Evolutionary conservation across 257 asterid species (phyloP).

Genomic region (Asclepias syriaca): DNA sequence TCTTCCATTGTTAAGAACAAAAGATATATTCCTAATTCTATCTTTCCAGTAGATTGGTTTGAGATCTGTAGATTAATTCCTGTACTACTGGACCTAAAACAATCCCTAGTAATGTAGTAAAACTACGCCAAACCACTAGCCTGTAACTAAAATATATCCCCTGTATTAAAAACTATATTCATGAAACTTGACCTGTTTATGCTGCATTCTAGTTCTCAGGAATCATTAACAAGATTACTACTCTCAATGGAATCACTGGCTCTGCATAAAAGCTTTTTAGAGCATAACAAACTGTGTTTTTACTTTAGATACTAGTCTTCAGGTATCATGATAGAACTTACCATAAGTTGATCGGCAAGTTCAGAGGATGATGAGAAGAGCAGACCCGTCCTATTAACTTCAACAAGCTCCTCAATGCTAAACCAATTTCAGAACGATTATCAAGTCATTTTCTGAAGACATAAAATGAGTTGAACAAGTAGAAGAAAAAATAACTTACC

Average conservation of each 20-base stretch:
- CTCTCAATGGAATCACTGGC: not conserved
- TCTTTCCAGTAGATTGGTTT: not conserved
- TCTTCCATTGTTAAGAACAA: not conserved
- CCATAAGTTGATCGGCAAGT: slow-evolving; percentile 91
- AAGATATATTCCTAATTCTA: not conserved
- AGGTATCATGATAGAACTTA: slow-evolving; percentile 25
- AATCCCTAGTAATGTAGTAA: not conserved
- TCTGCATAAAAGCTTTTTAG: not conserved
- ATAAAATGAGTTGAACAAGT: not conserved
- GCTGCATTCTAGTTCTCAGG: not conserved
- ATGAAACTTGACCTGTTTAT: not conserved
- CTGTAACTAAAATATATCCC: not conserved
- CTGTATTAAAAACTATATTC: not conserved
- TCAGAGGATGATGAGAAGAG: slow-evolving; percentile 90
- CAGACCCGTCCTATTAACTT: slow-evolving; percentile 79
- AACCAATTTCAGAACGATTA: slow-evolving; percentile 21
- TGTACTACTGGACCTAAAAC: not conserved
- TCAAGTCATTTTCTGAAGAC: slow-evolving; percentile 6
- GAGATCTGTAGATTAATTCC: not conserved
- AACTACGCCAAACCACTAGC: not conserved
- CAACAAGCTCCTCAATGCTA: slow-evolving; percentile 86
- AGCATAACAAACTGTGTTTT: not conserved
- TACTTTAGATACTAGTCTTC: not conserved
- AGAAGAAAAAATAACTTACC: slow-evolving; percentile 45
- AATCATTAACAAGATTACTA: not conserved